These are phyloP conservation scores for Fusarium agapanthi DNA, from an alignment of 2,329 filamentous ascomycete genomes.

Conservation along the genomic window DNA sequence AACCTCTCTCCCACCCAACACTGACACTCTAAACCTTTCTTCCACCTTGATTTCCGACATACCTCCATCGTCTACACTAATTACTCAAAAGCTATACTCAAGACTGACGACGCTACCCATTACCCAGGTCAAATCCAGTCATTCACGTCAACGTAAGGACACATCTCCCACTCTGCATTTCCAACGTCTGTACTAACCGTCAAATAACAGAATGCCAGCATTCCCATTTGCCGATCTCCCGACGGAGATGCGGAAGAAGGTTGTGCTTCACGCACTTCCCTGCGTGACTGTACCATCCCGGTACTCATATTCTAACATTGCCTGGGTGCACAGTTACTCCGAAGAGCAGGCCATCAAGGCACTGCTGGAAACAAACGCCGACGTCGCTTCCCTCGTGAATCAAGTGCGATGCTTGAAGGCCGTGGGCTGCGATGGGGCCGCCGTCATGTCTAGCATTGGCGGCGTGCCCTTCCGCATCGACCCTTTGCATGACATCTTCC, in stretches of 20 bases:
- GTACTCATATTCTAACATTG: rapidly evolving
- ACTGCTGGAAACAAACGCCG: neutral
- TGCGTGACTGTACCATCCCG: rapidly evolving
- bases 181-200: neutral
- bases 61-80: too few species aligned
- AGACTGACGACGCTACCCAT: neutral
- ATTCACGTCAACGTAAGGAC: neutral
- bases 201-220: neutral
- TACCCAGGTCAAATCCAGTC: neutral
- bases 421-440: neutral
- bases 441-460: neutral
- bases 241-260: rapidly evolving
- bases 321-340: rapidly evolving
- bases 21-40: too few species aligned
- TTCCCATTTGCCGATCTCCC: rapidly evolving
- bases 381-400: rapidly evolving
- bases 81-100: too few species aligned
- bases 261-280: rapidly evolving
- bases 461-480: neutral
- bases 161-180: rapidly evolving
- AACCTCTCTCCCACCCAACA: neutral
- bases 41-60: too few species aligned
- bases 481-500: neutral
- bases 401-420: neutral
- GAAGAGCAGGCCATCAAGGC: neutral